These are phyloP conservation scores for Trametes polyzona DNA, from an alignment of 1,284 basidiomycete species.

Conservation along the genomic window DNA sequence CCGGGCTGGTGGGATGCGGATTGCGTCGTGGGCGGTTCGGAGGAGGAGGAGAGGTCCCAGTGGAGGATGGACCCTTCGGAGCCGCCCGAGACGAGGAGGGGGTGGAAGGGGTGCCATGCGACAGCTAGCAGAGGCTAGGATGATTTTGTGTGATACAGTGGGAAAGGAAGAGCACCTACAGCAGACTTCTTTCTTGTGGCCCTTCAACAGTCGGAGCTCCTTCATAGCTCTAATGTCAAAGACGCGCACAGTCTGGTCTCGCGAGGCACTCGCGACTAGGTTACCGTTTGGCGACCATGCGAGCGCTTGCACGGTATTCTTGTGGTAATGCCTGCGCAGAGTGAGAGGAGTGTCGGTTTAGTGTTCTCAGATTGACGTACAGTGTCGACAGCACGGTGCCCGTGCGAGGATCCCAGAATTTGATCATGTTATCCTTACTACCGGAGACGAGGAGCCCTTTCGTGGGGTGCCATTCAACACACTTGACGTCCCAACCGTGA, in stretches of 20 bases:
- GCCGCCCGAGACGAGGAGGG: slow-evolving; percentile 90
- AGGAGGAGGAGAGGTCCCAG: slow-evolving; percentile 77
- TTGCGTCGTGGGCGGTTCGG: slow-evolving; percentile 35
- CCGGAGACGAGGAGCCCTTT: slow-evolving; percentile 95
- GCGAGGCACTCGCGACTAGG: slow-evolving; percentile 89
- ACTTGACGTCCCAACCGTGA: slow-evolving; percentile 99
- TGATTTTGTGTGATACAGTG: neutral
- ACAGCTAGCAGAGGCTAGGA: slow-evolving; percentile 56
- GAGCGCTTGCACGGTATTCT: slow-evolving; percentile 94
- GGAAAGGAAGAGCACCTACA: slow-evolving; percentile 51
- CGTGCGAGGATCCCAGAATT: slow-evolving; percentile 98
- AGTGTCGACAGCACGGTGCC: slow-evolving; percentile 86
- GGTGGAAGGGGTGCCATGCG: slow-evolving; percentile 95
- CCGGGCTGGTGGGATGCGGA: slow-evolving; percentile 41
- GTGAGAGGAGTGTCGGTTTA: neutral
- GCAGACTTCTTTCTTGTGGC: slow-evolving; percentile 98
- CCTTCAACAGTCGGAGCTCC: slow-evolving; percentile 88
- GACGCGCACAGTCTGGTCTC: slow-evolving; percentile 94
- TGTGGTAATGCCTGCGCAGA: slow-evolving; percentile 85
- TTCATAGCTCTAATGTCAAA: slow-evolving; percentile 99
- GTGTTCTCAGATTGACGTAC: slow-evolving; percentile 48
- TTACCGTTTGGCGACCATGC: slow-evolving; percentile 95
- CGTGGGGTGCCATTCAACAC: slow-evolving; percentile 97
- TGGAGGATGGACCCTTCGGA: slow-evolving; percentile 92
- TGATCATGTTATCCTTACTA: slow-evolving; percentile 97